These are phyloP conservation scores for Pseudopediastrum boryanum DNA, from an alignment of 139 green algal genomes.

Conservation along the genomic window DNA sequence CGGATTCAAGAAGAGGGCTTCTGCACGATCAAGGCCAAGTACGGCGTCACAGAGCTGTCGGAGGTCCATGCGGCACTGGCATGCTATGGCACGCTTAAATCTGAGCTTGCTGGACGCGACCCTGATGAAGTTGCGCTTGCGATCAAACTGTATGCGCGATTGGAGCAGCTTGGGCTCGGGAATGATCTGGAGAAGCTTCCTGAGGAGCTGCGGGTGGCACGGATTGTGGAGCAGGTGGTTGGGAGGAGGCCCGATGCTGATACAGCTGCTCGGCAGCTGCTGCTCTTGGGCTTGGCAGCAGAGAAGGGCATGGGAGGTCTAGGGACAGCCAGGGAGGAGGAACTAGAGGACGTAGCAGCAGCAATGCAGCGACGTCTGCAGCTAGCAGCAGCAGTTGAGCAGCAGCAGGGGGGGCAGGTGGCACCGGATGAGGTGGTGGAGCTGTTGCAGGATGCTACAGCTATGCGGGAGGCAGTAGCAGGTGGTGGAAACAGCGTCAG, in stretches of 20 bases:
- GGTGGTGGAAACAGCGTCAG: too few species aligned
- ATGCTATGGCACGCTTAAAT: slow-evolving; percentile 13
- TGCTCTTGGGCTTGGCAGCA: too few species aligned
- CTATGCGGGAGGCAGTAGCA: not conserved
- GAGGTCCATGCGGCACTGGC: slow-evolving; percentile 56
- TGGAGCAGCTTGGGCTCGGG: not conserved
- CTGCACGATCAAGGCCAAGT: slow-evolving; percentile 47
- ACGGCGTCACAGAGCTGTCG: slow-evolving; percentile 46
- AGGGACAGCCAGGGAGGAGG: too few species aligned
- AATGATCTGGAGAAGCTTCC: not conserved
- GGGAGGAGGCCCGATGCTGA: not conserved
- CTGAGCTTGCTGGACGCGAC: slow-evolving; percentile 14
- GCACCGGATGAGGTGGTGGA: too few species aligned
- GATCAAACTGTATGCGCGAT: not conserved
- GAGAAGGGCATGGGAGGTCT: too few species aligned
- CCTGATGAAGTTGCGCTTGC: slow-evolving; percentile 22
- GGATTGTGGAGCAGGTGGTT: too few species aligned
- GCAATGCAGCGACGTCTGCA: too few species aligned
- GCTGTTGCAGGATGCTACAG: not conserved
- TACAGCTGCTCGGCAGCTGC: not conserved
- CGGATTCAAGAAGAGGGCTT: slow-evolving; percentile 38
- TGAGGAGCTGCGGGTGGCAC: not conserved
- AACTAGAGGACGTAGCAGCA: too few species aligned
- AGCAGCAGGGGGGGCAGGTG: too few species aligned
- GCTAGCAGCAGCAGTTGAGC: too few species aligned